phyloP scores from a whole-genome alignment of 106 monocot species.

The Dendrobium nobile region DNA sequence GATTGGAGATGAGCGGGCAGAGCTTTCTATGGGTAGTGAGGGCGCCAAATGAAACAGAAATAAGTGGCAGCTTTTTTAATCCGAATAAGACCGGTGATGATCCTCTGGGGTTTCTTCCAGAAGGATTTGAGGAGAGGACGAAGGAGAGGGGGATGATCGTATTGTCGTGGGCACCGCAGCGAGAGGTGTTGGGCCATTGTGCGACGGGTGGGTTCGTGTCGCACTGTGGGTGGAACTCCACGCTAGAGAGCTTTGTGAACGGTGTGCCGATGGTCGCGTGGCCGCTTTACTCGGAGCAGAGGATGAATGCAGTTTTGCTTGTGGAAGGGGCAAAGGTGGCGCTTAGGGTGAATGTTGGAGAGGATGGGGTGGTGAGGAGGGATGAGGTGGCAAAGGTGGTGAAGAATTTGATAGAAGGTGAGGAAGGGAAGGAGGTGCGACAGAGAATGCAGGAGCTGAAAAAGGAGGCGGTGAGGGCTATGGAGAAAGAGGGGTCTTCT shows the following conservation, averaged over 20 bases:
- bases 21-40: conserved; percentile 30
- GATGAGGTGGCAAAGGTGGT: conserved; percentile 17
- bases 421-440: conserved; percentile 21
- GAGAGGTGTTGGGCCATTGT: neutral
- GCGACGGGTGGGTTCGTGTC: conserved; percentile 22
- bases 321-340: conserved; percentile 23
- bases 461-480: conserved; percentile 6
- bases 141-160: conserved; percentile 7
- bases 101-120: conserved; percentile 14
- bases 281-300: conserved; percentile 47
- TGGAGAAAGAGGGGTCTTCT: conserved; percentile 13
- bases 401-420: conserved; percentile 25
- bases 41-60: conserved; percentile 10
- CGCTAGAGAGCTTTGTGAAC: conserved; percentile 25
- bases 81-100: neutral
- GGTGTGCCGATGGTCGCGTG: conserved; percentile 44
- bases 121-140: conserved; percentile 19
- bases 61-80: conserved; percentile 7
- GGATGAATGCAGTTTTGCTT: conserved; percentile 33
- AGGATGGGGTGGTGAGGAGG: conserved; percentile 9
- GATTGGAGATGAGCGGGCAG: conserved; percentile 28
- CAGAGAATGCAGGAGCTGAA: conserved; percentile 16
- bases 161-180: conserved; percentile 16
- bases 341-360: neutral
- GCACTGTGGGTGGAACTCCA: conserved; percentile 52